Conservation (phyloP, 768 basidiomycete genomes). For the Termitomyces sp. region DNA sequence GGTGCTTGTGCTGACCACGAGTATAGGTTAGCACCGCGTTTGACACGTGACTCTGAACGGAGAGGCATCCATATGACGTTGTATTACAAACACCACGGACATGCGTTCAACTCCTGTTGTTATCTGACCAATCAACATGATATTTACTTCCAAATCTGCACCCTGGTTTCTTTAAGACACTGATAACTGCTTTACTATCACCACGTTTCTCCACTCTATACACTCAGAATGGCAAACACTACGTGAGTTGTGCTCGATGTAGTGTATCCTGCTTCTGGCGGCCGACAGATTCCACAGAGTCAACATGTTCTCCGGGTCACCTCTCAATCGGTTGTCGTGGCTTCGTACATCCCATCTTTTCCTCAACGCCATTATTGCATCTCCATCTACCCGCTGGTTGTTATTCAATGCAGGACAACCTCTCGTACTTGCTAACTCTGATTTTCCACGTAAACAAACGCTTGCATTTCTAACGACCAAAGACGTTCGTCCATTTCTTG, state of each 20-base stretch:
- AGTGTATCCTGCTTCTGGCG: no score
- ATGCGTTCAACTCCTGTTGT: neutral
- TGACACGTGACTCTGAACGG: conserved; percentile 3
- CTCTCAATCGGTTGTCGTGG: conserved; percentile 80
- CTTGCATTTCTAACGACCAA: conserved; percentile 54
- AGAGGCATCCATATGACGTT: neutral
- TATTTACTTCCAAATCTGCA: neutral
- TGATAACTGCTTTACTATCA: neutral
- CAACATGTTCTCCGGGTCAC: conserved; percentile 52
- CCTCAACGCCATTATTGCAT: conserved; percentile 61
- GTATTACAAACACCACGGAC: neutral
- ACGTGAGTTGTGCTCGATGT: conserved; percentile 6
- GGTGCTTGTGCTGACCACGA: neutral
- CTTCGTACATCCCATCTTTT: conserved; percentile 69
- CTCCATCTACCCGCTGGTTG: conserved; percentile 67
- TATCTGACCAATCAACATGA: neutral
- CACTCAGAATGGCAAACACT: conserved; percentile 9
- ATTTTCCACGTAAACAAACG: conserved; percentile 21
- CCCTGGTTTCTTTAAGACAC: neutral
- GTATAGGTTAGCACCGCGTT: conserved; percentile 12
- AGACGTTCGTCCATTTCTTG: conserved; percentile 62
- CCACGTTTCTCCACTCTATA: neutral
- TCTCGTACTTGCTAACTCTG: conserved; percentile 40
- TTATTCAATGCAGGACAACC: conserved; percentile 72
- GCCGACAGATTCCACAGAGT: conserved; percentile 12